Evolutionary conservation across 495 filamentous ascomycete genomes (phyloP).

Genomic region (Amphirosellinia nigrospora): DNA sequence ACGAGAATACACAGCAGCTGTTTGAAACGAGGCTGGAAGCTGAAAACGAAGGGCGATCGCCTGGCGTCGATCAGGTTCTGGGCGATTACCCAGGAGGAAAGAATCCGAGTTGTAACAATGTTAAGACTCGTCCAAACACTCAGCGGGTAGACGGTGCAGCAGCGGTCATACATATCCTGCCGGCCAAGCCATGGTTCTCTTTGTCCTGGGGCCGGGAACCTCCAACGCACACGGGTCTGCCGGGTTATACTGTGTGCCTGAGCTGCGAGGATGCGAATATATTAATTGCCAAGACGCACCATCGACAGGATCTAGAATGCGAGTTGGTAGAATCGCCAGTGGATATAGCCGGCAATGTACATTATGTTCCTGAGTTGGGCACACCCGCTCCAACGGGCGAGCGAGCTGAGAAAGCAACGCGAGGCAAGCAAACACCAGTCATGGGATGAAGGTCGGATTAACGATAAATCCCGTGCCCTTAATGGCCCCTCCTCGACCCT

Average conservation of each 20-base stretch:
- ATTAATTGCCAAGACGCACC: slow-evolving; percentile 36
- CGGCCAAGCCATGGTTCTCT: slow-evolving; percentile 24
- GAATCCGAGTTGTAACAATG: slow-evolving; percentile 3
- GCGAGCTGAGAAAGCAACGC: slow-evolving; percentile 24
- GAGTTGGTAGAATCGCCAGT: slow-evolving; percentile 14
- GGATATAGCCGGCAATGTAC: slow-evolving; percentile 39
- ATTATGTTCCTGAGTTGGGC: slow-evolving; percentile 32
- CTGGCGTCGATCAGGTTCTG: slow-evolving; percentile 26
- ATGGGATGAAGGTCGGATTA: neutral
- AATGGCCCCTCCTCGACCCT: neutral
- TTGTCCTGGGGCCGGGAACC: slow-evolving; percentile 31
- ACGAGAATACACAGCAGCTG: slow-evolving; percentile 5
- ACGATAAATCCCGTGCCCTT: neutral
- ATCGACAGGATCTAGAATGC: slow-evolving; percentile 33
- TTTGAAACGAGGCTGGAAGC: slow-evolving; percentile 22
- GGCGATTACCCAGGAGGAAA: slow-evolving; percentile 9
- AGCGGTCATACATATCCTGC: slow-evolving; percentile 17
- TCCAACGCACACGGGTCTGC: slow-evolving; percentile 6
- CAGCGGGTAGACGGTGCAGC: neutral
- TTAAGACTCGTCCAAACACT: slow-evolving; percentile 1
- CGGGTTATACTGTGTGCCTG: slow-evolving; percentile 25
- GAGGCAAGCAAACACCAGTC: slow-evolving; percentile 15
- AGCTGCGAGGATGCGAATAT: slow-evolving; percentile 24
- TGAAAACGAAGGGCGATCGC: slow-evolving; percentile 29
- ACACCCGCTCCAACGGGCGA: slow-evolving; percentile 10